Conservation (phyloP, 306 rosid genomes). For the cucumber (Cucumis sativus) region Cucumber_9930_V3 NC_026658.2:24172001-24172500, state of each 20-base stretch:
- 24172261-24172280: neutral
- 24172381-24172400: neutral
- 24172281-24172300: neutral
- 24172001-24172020: neutral
- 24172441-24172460: too few relatives aligned
- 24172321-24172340: neutral
- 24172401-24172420: neutral
- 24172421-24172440: neutral
- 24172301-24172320: neutral
- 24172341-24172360: neutral
- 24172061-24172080: neutral
- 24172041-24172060: neutral
- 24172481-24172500: neutral
- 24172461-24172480: neutral
- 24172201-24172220: neutral
- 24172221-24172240: neutral
- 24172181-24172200: neutral
- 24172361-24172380: neutral
- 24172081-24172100: neutral
- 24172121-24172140: neutral
- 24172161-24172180: neutral
- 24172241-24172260: neutral
- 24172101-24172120: neutral
- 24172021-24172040: constrained; percentile 2
- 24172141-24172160: neutral